Evolutionary conservation across 768 basidiomycete species (phyloP), one percentile per base, ranked within the genome.

Genomic region (Kwoniella europaea): DNA sequence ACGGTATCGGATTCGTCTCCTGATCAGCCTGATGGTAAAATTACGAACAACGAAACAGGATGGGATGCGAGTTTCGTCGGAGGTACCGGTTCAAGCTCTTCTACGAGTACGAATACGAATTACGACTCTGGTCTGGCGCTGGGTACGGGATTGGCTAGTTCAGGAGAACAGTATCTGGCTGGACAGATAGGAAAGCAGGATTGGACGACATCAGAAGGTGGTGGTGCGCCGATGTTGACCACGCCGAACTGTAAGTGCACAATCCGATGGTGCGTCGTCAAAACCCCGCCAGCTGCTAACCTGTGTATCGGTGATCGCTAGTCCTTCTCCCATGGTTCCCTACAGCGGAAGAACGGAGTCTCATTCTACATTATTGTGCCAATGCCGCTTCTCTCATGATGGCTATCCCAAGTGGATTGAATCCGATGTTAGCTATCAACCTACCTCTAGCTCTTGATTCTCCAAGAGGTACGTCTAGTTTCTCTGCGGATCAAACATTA

Each of bases 321-420:
- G 81, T 80, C 75, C 72, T 82, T 10, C 64, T 82, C 15, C 82
- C 82, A 5, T 83, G 82, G 82, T 83, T 83, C 74, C 81, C 81
- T 7, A 82, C 82, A 1, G 66, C 77, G 10, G 79, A 82, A 62
- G 79, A 81, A 63, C 61, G 82, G 29, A 77, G 79, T 60, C 68
- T 83, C 2, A 83, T 83, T 57, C 67, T 83, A 16, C 82, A 83
- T 66, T 83, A 81, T 82, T 86, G 84, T 78, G 84, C 86, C 82
- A 86, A 84, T 79, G 84, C 85, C 55, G 84, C 86, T 69, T 85
- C 85, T 75, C 82, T 86, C 67, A 85, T 86, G 81, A 86, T 88
- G 86, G 84, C 84, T 74, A 78, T 85, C 59, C 85, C 85, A 58
- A 71, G 73, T 44, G 76, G 84, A 79, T 82, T 87, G 79, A 87